Base-by-base conservation (phyloP, 2,329 filamentous ascomycete species). In the Colletotrichum incanum region DNA sequence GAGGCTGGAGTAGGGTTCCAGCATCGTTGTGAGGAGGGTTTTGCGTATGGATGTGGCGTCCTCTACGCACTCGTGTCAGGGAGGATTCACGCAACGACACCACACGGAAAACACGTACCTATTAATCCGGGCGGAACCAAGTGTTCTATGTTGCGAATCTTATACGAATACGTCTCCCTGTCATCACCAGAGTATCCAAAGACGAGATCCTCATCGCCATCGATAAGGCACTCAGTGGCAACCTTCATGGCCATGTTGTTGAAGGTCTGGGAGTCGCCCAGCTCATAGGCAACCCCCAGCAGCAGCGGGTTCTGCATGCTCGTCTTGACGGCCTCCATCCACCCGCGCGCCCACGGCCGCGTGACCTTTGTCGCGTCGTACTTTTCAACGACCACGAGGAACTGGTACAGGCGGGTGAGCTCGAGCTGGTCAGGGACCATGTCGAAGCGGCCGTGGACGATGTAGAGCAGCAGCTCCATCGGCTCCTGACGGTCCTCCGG, bases 221-320 rank as follows among this genome's bases (percentile, higher is more conserved):
- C 70, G 28, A 65, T 14, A 1, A 65, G 47, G 7, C 71, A 74
- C 56, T 78, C 77, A 7, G 77, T 72, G 23, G 78, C 49, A 60
- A 80, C 75, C 59, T 75, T 75, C n/a, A 74, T 65, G 14, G 76
- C 71, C 11, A 73, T 73, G 8, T 41, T 47, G 31, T 70, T 56
- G 45, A 82, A 80, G 1, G 71, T 61, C 7, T 76, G 71, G 4
- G 72, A 63, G 12, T 75, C 67, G 0, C 80, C 80, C 31, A 82
- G 66, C 71, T 81, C 79, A 77, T 80, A 82, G 0, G 77, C 73
- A 3, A 81, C 76, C 75, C 78, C 80, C 3, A 81, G 62, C 3
- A 79, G 72, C 62, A 77, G 64, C 11, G 73, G 73, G 2, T 74
- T 75, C 9, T 75, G 68, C 14, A 59, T 67, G 6, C 58, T 66